Evolutionary conservation across 139 green algal genomes (phyloP).

Genomic region (Picochlorum sp.): DNA sequence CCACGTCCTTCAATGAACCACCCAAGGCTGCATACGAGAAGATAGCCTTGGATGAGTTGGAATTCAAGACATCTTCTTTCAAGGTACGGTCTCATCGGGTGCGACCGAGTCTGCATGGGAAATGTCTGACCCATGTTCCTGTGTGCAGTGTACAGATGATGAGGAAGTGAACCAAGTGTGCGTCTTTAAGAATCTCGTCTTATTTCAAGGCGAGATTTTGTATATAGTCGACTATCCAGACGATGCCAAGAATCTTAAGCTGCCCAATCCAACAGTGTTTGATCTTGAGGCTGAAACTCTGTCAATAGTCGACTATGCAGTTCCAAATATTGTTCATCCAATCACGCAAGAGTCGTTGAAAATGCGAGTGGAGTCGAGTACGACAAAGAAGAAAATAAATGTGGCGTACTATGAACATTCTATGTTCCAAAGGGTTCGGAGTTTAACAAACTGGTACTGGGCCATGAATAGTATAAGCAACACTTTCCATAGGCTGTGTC

Average conservation of each 20-base stretch:
- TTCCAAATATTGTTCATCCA: constrained; percentile 1
- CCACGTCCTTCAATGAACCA: background rate
- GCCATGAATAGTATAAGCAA: constrained; percentile 9
- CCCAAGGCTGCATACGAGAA: background rate
- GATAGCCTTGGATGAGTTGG: background rate
- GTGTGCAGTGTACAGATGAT: constrained; percentile 7
- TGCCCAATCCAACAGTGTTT: constrained; percentile 8
- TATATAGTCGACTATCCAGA: constrained; percentile 5
- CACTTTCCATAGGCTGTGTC: constrained; percentile 7
- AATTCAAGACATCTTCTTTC: constrained; percentile 1
- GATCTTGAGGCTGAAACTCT: background rate
- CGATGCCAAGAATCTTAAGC: background rate
- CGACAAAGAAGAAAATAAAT: background rate
- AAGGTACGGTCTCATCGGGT: background rate
- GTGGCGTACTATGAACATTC: constrained; percentile 5
- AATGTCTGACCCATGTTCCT: background rate
- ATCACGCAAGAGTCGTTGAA: background rate
- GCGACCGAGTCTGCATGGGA: background rate
- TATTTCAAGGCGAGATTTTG: constrained; percentile 4
- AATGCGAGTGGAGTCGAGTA: background rate
- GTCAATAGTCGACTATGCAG: background rate
- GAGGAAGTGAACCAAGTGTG: constrained; percentile 4
- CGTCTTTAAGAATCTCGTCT: constrained; percentile 4
- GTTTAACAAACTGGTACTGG: constrained; percentile 14
- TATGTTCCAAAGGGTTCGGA: constrained; percentile 7